Evolutionary conservation across 768 basidiomycete genomes (phyloP), one percentile per base, ranked within the genome.

Genomic region (Grammothele lineata): DNA sequence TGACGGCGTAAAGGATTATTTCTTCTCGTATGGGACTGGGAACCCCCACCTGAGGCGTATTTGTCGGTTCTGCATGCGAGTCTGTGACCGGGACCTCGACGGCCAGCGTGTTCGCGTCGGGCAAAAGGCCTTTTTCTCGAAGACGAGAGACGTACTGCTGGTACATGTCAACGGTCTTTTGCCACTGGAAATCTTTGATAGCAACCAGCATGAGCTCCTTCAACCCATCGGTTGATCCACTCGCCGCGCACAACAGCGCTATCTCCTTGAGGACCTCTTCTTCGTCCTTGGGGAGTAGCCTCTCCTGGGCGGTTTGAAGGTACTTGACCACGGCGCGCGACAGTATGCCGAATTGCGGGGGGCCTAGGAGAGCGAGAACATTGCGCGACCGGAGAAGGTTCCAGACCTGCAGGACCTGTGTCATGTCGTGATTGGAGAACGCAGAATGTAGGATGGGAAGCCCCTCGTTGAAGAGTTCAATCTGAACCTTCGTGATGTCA

Each of bases 1-100:
- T 68, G n/a, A 79, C 65, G 5, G 71, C 80, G 10, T 71, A 71
- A 25, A 84, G 68, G 21, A 85, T 64, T 25, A 82, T 50, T 1
- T 66, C 56, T 22, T 30, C 44, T 18, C 55, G 56, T 22, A 59
- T 34, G 9, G 22, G 43, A 19, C 40, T 43, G 32, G 30, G 26
- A 9, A 36, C 18, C 10, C n/a, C n/a, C n/a, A n/a, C n/a, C n/a
- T n/a, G n/a, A n/a, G n/a, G n/a, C n/a, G n/a, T n/a, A n/a, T n/a
- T n/a, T n/a, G n/a, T n/a, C n/a, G n/a, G n/a, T n/a, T n/a, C n/a
- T n/a, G n/a, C n/a, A n/a, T n/a, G n/a, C n/a, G n/a, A n/a, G n/a
- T n/a, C n/a, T n/a, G n/a, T n/a, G n/a, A n/a, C n/a, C n/a, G n/a
- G n/a, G n/a, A n/a, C n/a, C n/a, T n/a, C n/a, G n/a, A n/a, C n/a